Evolutionary conservation across 305 asterid species (phyloP).

Genomic region (Rubia tinctorum): DNA sequence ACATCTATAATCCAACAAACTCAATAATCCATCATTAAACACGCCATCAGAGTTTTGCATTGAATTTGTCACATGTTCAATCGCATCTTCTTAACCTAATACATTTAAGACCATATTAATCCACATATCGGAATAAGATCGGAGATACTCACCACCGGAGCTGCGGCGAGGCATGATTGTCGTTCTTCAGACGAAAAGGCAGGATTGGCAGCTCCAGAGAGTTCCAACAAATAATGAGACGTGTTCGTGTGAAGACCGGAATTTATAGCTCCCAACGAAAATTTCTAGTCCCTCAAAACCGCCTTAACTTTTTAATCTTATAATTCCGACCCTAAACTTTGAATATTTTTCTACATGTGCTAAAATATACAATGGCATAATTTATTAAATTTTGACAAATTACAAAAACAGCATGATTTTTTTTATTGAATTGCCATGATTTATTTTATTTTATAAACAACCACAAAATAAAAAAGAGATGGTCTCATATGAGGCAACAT

Average conservation of each 20-base stretch:
- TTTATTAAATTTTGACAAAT: no score
- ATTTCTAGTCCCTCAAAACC: background rate
- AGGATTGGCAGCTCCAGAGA: background rate
- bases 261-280: background rate
- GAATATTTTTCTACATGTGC: background rate
- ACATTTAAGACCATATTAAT: background rate
- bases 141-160: slow-evolving; percentile 22
- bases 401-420: no score
- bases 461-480: no score
- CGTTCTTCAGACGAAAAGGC: background rate
- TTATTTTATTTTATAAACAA: no score
- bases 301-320: background rate
- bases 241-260: background rate
- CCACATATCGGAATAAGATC: background rate
- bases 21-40: background rate
- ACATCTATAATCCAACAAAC: background rate
- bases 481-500: no score
- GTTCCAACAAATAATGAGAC: background rate
- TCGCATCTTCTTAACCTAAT: background rate
- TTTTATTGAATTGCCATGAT: no score
- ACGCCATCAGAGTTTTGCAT: background rate
- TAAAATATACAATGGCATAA: no score
- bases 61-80: background rate
- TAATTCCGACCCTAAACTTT: background rate
- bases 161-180: slow-evolving; percentile 38